Conservation (phyloP, 192 early-diverging fungal species). For the Funneliformis geosporum region DNA sequence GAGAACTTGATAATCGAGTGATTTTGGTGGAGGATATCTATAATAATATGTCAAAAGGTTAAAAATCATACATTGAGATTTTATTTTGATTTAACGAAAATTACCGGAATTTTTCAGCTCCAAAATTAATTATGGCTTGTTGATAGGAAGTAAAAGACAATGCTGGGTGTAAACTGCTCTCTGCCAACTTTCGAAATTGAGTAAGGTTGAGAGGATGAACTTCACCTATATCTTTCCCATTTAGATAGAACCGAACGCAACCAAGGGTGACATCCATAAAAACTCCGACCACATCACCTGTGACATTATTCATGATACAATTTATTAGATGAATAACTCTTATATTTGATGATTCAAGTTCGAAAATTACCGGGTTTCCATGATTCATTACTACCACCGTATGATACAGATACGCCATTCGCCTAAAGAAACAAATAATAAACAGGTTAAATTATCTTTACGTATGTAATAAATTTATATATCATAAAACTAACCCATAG, state of each 20-base stretch:
- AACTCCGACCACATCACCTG: slow-evolving; percentile 51
- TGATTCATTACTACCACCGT: slow-evolving; percentile 52
- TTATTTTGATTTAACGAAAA: not conserved
- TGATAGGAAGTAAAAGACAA: slow-evolving; percentile 74
- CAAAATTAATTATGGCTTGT: slow-evolving; percentile 71
- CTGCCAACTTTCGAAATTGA: slow-evolving; percentile 40
- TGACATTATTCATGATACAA: not conserved
- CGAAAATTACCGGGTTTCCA: slow-evolving; percentile 46
- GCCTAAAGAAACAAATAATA: slow-evolving; percentile 36
- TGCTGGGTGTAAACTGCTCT: slow-evolving; percentile 64
- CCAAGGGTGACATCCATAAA: slow-evolving; percentile 24
- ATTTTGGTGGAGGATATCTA: slow-evolving; percentile 43
- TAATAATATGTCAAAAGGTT: not conserved
- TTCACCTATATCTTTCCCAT: slow-evolving; percentile 68
- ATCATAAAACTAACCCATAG: slow-evolving; percentile 65
- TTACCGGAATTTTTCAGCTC: slow-evolving; percentile 49
- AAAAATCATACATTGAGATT: not conserved
- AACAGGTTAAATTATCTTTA: not conserved
- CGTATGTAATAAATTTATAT: slow-evolving; percentile 34
- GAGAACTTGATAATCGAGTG: slow-evolving; percentile 35
- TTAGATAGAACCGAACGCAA: slow-evolving; percentile 49
- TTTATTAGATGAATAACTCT: not conserved
- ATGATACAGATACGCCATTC: slow-evolving; percentile 49
- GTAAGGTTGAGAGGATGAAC: slow-evolving; percentile 43
- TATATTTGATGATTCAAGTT: not conserved